Evolutionary conservation across 2,329 filamentous ascomycete genomes (phyloP).

Genomic region (Arthrobotrys sphaeroides): DNA sequence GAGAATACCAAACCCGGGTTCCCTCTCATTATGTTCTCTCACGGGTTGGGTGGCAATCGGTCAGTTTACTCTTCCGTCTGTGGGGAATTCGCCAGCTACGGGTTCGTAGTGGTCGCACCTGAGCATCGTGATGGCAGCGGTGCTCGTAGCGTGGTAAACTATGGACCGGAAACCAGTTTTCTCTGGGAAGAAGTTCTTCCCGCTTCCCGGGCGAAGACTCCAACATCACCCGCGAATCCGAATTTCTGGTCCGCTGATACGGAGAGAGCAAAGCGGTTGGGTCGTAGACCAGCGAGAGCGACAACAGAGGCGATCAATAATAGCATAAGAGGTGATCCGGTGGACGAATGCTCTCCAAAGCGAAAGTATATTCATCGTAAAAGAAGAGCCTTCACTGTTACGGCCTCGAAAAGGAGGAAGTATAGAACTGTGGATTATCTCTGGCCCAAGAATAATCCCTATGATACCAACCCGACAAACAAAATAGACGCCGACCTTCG

Average conservation of each 20-base stretch:
- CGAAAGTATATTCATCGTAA: constrained; percentile 9
- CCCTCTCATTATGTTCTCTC: constrained; percentile 86
- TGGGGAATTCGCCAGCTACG: constrained; percentile 81
- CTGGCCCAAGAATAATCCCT: constrained; percentile 59
- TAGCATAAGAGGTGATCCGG: constrained; percentile 9
- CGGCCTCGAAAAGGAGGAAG: constrained; percentile 60
- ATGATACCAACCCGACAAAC: constrained; percentile 66
- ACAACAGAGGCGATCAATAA: constrained; percentile 28
- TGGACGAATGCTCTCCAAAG: constrained; percentile 5
- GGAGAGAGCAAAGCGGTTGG: constrained; percentile 22
- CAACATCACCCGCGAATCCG: constrained; percentile 8
- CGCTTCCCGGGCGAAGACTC: not conserved
- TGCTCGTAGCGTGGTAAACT: constrained; percentile 75
- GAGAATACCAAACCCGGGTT: constrained; percentile 68
- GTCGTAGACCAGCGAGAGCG: constrained; percentile 14
- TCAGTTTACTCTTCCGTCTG: constrained; percentile 87
- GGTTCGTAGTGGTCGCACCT: constrained; percentile 80
- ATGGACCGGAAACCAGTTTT: constrained; percentile 36
- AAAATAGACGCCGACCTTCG: constrained; percentile 71
- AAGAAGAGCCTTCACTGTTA: not conserved
- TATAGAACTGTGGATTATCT: constrained; percentile 58
- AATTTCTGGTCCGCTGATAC: constrained; percentile 22
- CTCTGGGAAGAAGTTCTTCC: constrained; percentile 21
- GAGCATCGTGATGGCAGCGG: constrained; percentile 86
- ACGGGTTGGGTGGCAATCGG: constrained; percentile 80